Percentiles rank a stretch among this genome's conserved stretches.
Evolutionary conservation across 225 moss, liverwort and hornwort species (phyloP).

Genomic region (Rhytidiadelphus loreus): DNA sequence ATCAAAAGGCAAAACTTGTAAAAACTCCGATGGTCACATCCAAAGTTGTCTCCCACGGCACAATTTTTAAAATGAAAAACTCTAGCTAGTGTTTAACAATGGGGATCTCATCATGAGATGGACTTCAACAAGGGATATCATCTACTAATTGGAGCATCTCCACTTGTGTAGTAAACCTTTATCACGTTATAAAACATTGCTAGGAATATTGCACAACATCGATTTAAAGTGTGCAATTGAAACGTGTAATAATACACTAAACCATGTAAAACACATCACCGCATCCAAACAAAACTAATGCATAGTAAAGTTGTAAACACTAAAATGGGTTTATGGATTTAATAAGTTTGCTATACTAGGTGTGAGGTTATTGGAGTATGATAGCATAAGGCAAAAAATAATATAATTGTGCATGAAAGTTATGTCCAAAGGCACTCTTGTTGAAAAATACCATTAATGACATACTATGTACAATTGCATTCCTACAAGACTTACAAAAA

Average conservation of each 20-base stretch:
- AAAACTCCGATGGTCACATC: fast-evolving
- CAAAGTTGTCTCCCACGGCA: too few species aligned
- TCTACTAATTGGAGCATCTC: not conserved
- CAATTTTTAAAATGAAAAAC: not conserved
- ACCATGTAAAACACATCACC: not conserved
- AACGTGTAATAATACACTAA: not conserved
- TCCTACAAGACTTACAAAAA: not conserved
- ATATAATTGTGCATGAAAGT: not conserved
- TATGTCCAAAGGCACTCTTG: not conserved
- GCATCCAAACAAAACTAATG: not conserved
- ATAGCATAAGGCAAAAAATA: not conserved
- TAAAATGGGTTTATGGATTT: not conserved
- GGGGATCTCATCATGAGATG: not conserved
- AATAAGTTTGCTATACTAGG: not conserved
- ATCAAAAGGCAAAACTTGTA: fast-evolving
- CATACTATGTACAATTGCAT: not conserved
- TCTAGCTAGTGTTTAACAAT: fast-evolving
- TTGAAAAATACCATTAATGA: not conserved
- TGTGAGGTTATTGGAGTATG: not conserved
- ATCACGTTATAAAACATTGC: fast-evolving
- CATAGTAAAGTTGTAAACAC: not conserved
- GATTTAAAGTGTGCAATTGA: fast-evolving
- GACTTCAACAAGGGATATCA: fast-evolving
- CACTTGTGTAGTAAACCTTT: not conserved
- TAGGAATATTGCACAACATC: not conserved